Conservation (phyloP, 108 stramenopile genomes). For the Nitzschia palea region DNA sequence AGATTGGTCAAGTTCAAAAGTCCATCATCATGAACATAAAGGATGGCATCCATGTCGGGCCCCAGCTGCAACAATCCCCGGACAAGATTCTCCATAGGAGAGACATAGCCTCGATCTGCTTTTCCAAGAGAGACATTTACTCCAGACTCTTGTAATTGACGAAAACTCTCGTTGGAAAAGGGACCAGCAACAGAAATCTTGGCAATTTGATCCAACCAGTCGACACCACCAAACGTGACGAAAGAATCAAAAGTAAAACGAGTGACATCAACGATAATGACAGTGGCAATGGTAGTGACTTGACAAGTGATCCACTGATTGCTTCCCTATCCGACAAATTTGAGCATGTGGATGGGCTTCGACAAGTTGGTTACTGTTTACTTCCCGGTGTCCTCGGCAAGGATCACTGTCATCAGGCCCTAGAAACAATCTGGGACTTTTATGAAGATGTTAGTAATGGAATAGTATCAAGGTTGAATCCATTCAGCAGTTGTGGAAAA, state of each 20-base stretch:
- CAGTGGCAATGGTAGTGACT: no score
- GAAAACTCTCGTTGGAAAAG: neutral
- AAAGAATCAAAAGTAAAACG: no score
- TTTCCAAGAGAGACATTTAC: neutral
- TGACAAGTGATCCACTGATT: no score
- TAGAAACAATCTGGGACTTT: slow-evolving; percentile 55
- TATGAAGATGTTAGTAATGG: slow-evolving; percentile 53
- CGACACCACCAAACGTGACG: no score
- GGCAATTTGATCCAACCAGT: neutral
- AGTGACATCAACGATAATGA: no score
- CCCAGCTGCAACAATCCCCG: neutral
- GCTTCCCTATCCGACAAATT: neutral
- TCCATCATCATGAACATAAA: neutral
- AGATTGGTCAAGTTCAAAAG: neutral
- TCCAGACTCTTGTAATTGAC: neutral
- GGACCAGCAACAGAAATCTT: neutral
- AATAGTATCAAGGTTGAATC: slow-evolving; percentile 29
- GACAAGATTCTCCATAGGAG: neutral
- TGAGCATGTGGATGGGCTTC: neutral
- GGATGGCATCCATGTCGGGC: neutral
- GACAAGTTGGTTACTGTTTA: neutral
- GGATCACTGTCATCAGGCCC: slow-evolving; percentile 41
- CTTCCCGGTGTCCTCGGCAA: slow-evolving; percentile 16
- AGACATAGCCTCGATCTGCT: neutral
- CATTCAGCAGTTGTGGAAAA: slow-evolving; percentile 40